Conservation (phyloP, 78 protist genomes). For the Dictyostelium intermedium region DNA sequence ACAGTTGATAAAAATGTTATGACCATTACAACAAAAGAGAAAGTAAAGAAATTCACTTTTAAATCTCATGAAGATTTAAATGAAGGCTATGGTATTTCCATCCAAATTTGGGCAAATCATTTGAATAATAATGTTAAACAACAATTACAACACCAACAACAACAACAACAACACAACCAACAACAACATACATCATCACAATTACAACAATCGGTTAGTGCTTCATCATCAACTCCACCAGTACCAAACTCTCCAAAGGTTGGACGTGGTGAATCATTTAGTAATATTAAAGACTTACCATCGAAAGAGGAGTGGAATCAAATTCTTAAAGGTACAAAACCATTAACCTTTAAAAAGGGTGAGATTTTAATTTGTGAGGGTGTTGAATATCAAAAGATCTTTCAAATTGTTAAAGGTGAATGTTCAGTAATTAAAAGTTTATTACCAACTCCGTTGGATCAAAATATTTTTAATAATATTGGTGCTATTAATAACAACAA, state of each 20-base stretch:
- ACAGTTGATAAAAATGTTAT: constrained; percentile 36
- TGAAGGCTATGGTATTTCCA: constrained; percentile 13
- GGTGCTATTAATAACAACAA: not conserved
- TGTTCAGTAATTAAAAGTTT: constrained; percentile 69
- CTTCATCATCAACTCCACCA: constrained; percentile 44
- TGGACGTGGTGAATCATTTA: constrained; percentile 66
- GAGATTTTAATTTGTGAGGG: constrained; percentile 70
- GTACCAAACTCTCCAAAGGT: constrained; percentile 40
- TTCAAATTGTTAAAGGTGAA: constrained; percentile 78
- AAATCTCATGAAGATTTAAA: constrained; percentile 27
- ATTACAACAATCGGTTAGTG: not conserved
- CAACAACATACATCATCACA: not conserved
- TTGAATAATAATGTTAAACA: not conserved
- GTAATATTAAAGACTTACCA: constrained; percentile 48
- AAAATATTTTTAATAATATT: not conserved
- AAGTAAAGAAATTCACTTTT: constrained; percentile 31
- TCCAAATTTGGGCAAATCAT: constrained; percentile 53
- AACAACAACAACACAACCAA: not conserved
- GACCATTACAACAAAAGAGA: not conserved
- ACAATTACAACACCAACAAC: not conserved
- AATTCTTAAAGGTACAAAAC: constrained; percentile 74
- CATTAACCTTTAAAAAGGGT: constrained; percentile 46
- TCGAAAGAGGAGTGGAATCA: constrained; percentile 74
- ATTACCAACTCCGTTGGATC: not conserved
- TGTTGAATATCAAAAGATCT: constrained; percentile 66